Evolutionary conservation across 2,329 filamentous ascomycete genomes (phyloP).

Genomic region (Myriangium duriaei): DNA sequence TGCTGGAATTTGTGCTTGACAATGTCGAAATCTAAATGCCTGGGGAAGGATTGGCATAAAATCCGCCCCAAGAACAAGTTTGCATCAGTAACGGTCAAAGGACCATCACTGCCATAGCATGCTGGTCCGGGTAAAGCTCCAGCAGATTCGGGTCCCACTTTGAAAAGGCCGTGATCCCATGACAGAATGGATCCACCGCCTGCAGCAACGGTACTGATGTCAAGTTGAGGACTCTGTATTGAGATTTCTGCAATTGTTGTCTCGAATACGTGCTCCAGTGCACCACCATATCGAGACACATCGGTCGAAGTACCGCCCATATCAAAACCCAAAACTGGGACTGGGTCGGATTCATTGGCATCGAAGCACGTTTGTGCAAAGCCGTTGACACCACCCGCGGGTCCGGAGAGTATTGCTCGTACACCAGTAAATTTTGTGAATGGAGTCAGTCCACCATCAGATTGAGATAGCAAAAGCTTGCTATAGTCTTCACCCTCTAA

Average conservation of each 20-base stretch:
- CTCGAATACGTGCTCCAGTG: conserved; percentile 22
- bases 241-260: conserved; percentile 22
- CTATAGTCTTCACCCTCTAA: too few relatives aligned
- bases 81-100: conserved; percentile 24
- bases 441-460: conserved; percentile 21
- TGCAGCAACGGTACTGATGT: conserved; percentile 28
- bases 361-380: conserved; percentile 23
- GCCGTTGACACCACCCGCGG: conserved; percentile 26
- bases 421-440: conserved; percentile 21
- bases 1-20: conserved; percentile 30
- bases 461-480: too few relatives aligned
- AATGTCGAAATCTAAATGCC: conserved; percentile 29
- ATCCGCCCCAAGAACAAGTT: conserved; percentile 24
- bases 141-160: conserved; percentile 20
- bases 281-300: conserved; percentile 22
- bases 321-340: conserved; percentile 20
- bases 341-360: conserved; percentile 12
- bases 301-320: conserved; percentile 23
- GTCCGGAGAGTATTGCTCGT: conserved; percentile 22
- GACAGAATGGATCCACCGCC: conserved; percentile 35
- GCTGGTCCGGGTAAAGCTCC: conserved; percentile 27
- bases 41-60: conserved; percentile 21
- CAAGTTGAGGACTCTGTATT: conserved; percentile 21
- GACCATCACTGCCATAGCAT: conserved; percentile 24
- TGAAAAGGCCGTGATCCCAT: conserved; percentile 18